Evolutionary conservation across 805 yeast species (phyloP).

Genomic region (Barnettozyma californica): DNA sequence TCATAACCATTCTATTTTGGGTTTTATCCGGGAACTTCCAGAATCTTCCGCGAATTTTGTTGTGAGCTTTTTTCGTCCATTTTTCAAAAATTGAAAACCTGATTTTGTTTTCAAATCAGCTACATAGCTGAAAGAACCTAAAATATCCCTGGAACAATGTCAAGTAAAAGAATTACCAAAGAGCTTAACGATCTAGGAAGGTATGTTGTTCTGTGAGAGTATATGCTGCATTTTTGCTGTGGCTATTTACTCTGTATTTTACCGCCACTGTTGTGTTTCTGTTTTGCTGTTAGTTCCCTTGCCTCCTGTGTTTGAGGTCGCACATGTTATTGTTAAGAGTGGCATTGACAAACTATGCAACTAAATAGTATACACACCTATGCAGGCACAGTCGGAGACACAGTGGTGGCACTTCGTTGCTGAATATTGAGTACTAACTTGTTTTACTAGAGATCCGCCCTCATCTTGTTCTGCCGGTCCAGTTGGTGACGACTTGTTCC

Average conservation of each 20-base stretch:
- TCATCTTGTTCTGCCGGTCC: conserved; percentile 99
- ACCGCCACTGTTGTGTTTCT: background rate
- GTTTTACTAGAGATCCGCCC: conserved; percentile 79
- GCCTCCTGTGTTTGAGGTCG: background rate
- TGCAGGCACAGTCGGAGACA: background rate
- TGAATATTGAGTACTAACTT: background rate
- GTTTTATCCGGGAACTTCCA: background rate
- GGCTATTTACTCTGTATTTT: background rate
- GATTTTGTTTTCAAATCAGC: background rate
- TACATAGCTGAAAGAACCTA: background rate
- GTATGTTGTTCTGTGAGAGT: conserved; percentile 41
- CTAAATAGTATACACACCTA: no score
- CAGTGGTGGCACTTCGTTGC: background rate
- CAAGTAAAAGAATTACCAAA: conserved; percentile 91
- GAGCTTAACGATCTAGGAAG: conserved; percentile 93
- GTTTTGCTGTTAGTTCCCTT: background rate
- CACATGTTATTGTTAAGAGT: no score
- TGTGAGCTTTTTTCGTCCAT: background rate
- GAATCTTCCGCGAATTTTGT: background rate
- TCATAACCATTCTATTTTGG: background rate
- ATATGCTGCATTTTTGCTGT: background rate
- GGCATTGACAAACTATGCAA: no score
- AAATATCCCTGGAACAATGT: conserved; percentile 26
- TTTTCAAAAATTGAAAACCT: background rate
- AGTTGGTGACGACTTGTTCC: conserved; percentile 94